Base-by-base conservation (phyloP, 2,329 filamentous ascomycete species). In the Neonectria neomacrospora region DNA sequence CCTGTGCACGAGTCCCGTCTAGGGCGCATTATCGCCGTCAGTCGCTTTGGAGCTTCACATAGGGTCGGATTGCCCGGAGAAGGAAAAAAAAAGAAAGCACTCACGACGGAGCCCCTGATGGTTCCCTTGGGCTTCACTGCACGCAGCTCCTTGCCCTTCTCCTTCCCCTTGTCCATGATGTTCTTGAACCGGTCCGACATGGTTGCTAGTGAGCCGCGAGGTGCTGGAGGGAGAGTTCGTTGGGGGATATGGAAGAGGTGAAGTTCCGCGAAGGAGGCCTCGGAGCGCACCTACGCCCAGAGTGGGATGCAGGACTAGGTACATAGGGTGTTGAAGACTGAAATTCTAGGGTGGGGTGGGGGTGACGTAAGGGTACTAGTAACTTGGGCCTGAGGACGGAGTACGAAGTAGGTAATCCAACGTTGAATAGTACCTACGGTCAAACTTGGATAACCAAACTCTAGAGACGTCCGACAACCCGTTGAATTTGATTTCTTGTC, bases 1-100 rank as follows among this genome's bases (percentile, higher is more conserved):
- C 62, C 82, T 80, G 45, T 80, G 79, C 16, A 86, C 69, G 28
- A 86, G 75, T 14, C 80, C 77, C 71, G 81, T 83, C 84, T 86
- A 1, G 14, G 1, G 14, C 5, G 14, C 14, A 8, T 37, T 37
- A 37, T 37, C 34, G 14, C 34, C 5, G 34, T 37, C 8, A 37
- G 34, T 8, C 34, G 34, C 16, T 14, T 8, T 37, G 5, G 14
- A n/a, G 7, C 34, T 16, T 37, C 34, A 37, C 16, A 3, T 5
- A n/a, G 14, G 20, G 32, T 41, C 37, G 37, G 37, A 41, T 41
- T 23, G 37, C n/a, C 37, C 37, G 28, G 55, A 23, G 26, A 48
- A 47, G 58, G n/a, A n/a, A n/a, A 56, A 51, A 39, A 55, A 48
- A 53, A 65, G 52, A 32, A 42, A 50, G 14, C 50, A 76, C 82